A percentile compares a stretch with the other conserved stretches of the same genome.
Evolutionary conservation across 495 filamentous ascomycete genomes (phyloP).

Genomic region (Talaromyces adpressus): DNA sequence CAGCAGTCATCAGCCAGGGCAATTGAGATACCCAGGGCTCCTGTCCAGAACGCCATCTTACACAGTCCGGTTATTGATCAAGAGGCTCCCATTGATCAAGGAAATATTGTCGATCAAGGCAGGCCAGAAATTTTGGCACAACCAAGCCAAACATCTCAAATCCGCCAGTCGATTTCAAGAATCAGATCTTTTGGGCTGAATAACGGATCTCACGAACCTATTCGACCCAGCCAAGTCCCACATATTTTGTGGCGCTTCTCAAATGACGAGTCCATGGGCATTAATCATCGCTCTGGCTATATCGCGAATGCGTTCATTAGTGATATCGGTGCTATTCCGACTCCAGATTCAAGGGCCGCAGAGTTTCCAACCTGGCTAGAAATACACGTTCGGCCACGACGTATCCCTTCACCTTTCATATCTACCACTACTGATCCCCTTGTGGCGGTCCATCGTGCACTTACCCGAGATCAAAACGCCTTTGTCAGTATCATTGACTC

Average conservation of each 20-base stretch:
- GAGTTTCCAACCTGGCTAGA: slow-evolving; percentile 18
- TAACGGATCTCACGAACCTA: neutral
- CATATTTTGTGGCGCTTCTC: slow-evolving; percentile 28
- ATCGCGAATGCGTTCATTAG: slow-evolving; percentile 21
- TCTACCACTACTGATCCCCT: slow-evolving; percentile 20
- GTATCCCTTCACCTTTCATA: slow-evolving; percentile 23
- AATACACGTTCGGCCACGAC: slow-evolving; percentile 18
- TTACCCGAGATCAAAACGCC: slow-evolving; percentile 19
- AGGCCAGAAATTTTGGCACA: neutral
- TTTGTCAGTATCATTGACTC: slow-evolving; percentile 26
- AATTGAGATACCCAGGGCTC: too few species aligned
- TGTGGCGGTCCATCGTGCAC: slow-evolving; percentile 26
- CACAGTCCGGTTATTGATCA: too few species aligned
- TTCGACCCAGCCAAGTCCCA: slow-evolving; percentile 10
- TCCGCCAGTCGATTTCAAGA: neutral
- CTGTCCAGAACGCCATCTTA: too few species aligned
- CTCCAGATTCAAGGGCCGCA: slow-evolving; percentile 8
- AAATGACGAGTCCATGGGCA: slow-evolving; percentile 25
- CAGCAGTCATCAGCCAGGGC: too few species aligned
- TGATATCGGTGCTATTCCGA: slow-evolving; percentile 1
- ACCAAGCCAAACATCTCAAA: neutral
- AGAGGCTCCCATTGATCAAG: too few species aligned
- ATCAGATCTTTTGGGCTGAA: neutral
- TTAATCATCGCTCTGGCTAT: slow-evolving; percentile 17
- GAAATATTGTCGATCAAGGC: neutral